Evolutionary conservation across 1,284 basidiomycete genomes (phyloP), one percentile per base, ranked within the genome.

Genomic region (Rhodotorula sp.): DNA sequence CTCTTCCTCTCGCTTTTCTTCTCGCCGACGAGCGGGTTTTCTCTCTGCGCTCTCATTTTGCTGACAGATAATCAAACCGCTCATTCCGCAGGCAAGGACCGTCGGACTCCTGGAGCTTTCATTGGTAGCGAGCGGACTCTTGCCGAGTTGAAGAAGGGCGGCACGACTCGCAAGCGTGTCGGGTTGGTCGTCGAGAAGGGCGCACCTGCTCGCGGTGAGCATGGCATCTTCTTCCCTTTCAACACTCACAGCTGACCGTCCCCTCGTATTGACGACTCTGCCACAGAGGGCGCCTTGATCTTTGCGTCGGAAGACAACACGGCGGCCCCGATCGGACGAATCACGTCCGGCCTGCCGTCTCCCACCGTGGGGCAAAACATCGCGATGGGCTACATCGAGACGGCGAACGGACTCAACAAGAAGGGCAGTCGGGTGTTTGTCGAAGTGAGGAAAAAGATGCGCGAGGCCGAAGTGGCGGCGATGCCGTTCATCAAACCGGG

Each of bases 311-410:
- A 86, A 0, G 83, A 84, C 20, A 85, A 84, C 18, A 80, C 83
- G 18, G 85, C 89, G 62, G n/a, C 48, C 3, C 83, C 85, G 72
- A 86, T 92, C 72, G 91, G 93, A 43, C 80, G 83, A 18, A 87
- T 98, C 52, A 98, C 96, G 0, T 97, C 93, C 0, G 96, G 96
- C 64, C 97, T 98, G 72, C 97, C 97, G 12, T 95, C 93, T 1
- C 95, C 95, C 0, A 91, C 93, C 2, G 84, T 95, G 2, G 89
- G 88, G 5, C 89, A 90, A 81, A 97, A 99, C 83, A 92, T 99
- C 78, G 93, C 95, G 12, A 99, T 99, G 96, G 96, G 89, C 0
- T 96, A 97, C 79, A 87, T 98, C 62, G 64, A 78, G 67, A 81
- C 81, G 46, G 82, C 84, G 70, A 86, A 84, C 49, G 93, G 93